A percentile compares a stretch with the other conserved stretches of the same genome.
phyloP scores from a whole-genome alignment of 1,284 basidiomycete species.

The Puccinia coronata region DNA sequence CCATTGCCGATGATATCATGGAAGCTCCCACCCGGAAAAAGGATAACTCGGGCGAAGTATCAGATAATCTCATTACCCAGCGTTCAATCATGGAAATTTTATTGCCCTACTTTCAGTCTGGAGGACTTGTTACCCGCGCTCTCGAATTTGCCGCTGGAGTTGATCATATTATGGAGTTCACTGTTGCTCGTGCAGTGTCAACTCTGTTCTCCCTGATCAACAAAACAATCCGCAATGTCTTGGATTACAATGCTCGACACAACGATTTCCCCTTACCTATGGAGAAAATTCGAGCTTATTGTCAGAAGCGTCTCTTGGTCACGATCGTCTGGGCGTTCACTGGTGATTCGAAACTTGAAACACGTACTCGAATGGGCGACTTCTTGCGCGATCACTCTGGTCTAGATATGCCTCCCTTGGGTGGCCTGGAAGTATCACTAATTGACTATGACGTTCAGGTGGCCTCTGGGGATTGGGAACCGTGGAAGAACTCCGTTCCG shows the following conservation, averaged over 20 bases:
- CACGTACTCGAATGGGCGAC: slow-evolving; percentile 86
- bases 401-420: slow-evolving; percentile 74
- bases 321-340: slow-evolving; percentile 97
- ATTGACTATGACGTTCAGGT: slow-evolving; percentile 96
- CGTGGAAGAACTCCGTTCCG: slow-evolving; percentile 90
- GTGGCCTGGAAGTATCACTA: slow-evolving; percentile 73
- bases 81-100: slow-evolving; percentile 75
- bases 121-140: slow-evolving; percentile 77
- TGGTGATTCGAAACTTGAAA: slow-evolving; percentile 87
- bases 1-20: slow-evolving; percentile 84
- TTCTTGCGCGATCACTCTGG: slow-evolving; percentile 81
- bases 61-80: slow-evolving; percentile 72
- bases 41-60: slow-evolving; percentile 64
- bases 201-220: slow-evolving; percentile 97
- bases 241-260: slow-evolving; percentile 93
- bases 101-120: slow-evolving; percentile 77
- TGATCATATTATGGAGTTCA: slow-evolving; percentile 99
- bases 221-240: slow-evolving; percentile 88
- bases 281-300: slow-evolving; percentile 86
- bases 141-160: slow-evolving; percentile 76
- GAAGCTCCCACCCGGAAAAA: slow-evolving; percentile 64
- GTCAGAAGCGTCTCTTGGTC: slow-evolving; percentile 84
- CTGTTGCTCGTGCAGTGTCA: slow-evolving; percentile 81
- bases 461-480: slow-evolving; percentile 77
- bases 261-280: slow-evolving; percentile 84